Evolutionary conservation across 768 basidiomycete genomes (phyloP), one percentile per base, ranked within the genome.

Genomic region (Macrolepiota dolichaula): DNA sequence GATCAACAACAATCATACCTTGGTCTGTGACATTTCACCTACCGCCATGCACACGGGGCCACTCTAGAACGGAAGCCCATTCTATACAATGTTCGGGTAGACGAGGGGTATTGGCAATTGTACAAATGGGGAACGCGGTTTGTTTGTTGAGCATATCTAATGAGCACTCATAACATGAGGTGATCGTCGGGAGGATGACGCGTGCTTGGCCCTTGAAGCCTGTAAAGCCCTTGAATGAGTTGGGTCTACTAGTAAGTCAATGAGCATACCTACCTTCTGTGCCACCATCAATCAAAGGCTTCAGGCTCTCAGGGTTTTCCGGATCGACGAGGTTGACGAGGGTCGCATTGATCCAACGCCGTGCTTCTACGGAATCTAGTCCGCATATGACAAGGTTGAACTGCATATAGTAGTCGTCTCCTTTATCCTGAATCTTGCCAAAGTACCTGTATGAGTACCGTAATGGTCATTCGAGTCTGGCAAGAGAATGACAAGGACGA

Each of bases 51-150:
- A 94, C 86, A 51, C 86, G 85, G n/a, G 97, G 96, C 97, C 97
- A 99, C 73, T 99, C 96, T 22, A 99, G 80, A 11, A 98, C 97
- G 42, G 93, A 96, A 0, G 97, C 97, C 97, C 97, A 99, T 75
- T 98, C 97, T 68, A 99, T 98, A 70, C 97, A 98, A 69, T 99
- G 97, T 69, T 99, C 97, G 1, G 97, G 97, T 24, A 98, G 81
- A 59, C 97, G 91, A 27, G 97, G 97, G 0, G 97, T 99, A 71
- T 98, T 98, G 61, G 97, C 96, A 66, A 99, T 98, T 5, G 97
- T 99, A 71, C 97, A 99, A 58, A 99, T 98, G 1, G 97, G 97
- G 72, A 96, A 99, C 12, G 89, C 90, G 42, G 95, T 97, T 1
- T 89, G 96, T 64, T 98, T 98, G 75, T 97, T 98, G 55, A 98